Base-by-base conservation (phyloP, 1,284 basidiomycete genomes). In the Macrocybe sp. region DNA sequence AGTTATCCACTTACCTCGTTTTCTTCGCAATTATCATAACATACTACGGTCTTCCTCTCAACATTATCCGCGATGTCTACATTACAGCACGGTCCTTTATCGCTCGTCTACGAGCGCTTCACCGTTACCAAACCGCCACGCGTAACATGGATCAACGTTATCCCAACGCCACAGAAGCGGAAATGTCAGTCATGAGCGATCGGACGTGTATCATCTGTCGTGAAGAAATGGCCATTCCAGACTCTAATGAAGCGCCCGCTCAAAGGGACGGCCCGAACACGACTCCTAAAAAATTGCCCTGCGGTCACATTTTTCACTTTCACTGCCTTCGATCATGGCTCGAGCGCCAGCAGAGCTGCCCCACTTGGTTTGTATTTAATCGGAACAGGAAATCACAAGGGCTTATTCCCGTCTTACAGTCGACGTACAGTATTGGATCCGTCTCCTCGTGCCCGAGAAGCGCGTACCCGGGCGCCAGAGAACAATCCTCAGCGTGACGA, bases 261-360 rank as follows among this genome's bases (percentile, higher is more conserved):
- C 55, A 57, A 41, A 59, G 55, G 37, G 86, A 86, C 49, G 92
- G 89, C 1, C 92, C 90, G 14, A 98, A 98, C 60, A 90, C 90
- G 49, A 96, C 93, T 6, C 96, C 96, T 3, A 99, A 98, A 72
- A 96, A 93, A 64, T 75, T 99, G 9, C 88, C 85, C 4, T 99
- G 97, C 68, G 94, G 94, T 0, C 97, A 99, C 65, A 85, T 98
- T 41, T 99, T 99, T 75, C 97, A 99, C 68, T 97, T 98, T 66
- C 86, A 97, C 61, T 99, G 97, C 65, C 77, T 99, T 44, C 79
- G 93, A 40, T 95, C 92, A 30, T 99, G 97, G 97, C 77, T 99
- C 29, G 97, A 99, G 66, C 79, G 97, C 41, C 97, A 99, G 65
- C 87, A 90, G 61, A 90, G 83, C 59, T 98, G 96, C 66, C 96